Percentiles rank a stretch among this genome's conserved stretches.
These are phyloP conservation scores for Phytopythium ostracodes DNA, from an alignment of 352 stramenopile genomes.

Conservation along the genomic window DNA sequence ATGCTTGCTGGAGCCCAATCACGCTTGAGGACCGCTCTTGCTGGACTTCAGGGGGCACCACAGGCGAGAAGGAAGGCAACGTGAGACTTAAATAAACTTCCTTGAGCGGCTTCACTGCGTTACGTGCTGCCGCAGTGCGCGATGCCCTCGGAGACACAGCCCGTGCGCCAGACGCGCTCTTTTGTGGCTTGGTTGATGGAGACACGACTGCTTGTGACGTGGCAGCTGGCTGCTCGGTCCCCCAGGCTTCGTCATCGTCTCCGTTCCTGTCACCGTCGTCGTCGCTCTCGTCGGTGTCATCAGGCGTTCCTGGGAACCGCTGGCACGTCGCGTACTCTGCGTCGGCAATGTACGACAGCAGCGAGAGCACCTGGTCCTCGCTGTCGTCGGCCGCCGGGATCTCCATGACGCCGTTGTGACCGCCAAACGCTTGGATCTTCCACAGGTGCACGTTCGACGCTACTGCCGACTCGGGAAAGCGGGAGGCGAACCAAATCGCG, in stretches of 20 bases:
- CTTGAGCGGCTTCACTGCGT: constrained; percentile 60
- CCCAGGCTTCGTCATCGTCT: constrained; percentile 19
- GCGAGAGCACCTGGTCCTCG: constrained; percentile 71
- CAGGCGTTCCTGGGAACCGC: constrained; percentile 32
- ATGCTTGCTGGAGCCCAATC: neutral
- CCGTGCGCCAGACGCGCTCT: neutral
- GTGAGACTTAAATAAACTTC: constrained; percentile 66
- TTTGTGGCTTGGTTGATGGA: neutral
- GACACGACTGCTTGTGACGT: neutral
- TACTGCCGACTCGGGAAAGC: constrained; percentile 74
- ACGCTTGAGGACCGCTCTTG: constrained; percentile 4
- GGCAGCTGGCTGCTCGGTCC: neutral
- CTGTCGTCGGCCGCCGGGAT: constrained; percentile 59
- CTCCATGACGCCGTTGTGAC: constrained; percentile 36
- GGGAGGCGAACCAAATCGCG: constrained; percentile 75
- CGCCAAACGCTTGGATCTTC: constrained; percentile 72
- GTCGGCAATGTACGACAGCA: constrained; percentile 83
- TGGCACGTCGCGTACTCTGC: constrained; percentile 77
- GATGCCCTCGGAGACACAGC: constrained; percentile 16
- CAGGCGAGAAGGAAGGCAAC: constrained; percentile 66
- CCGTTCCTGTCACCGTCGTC: constrained; percentile 37
- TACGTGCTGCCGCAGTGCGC: constrained; percentile 52
- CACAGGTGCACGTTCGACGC: constrained; percentile 76
- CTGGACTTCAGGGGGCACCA: constrained; percentile 18
- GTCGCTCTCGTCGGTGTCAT: constrained; percentile 43